Evolutionary conservation across 177 flowering plant genomes (phyloP).

Genomic region (Vitis hybrid): DNA sequence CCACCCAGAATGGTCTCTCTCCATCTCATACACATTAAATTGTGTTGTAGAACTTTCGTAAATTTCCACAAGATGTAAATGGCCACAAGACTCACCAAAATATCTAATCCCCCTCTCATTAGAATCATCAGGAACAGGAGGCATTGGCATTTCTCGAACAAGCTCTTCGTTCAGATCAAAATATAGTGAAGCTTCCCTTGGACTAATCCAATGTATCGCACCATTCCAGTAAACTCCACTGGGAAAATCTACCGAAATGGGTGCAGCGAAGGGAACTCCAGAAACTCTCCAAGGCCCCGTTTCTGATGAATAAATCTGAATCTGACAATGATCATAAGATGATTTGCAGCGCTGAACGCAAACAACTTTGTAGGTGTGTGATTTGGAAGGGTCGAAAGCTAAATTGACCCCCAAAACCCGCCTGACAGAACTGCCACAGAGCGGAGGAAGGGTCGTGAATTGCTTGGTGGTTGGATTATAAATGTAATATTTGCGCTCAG

Average conservation of each 20-base stretch:
- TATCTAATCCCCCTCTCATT: neutral
- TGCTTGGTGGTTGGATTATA: slow-evolving; percentile 26
- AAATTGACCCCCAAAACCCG: neutral
- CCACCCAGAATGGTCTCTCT: neutral
- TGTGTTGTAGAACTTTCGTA: neutral
- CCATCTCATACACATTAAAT: neutral
- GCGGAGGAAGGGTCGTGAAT: slow-evolving; percentile 8
- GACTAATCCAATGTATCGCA: slow-evolving; percentile 24
- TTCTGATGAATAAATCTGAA: slow-evolving; percentile 22
- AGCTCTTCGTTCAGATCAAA: slow-evolving; percentile 18
- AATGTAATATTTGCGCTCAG: slow-evolving; percentile 7
- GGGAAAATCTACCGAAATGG: neutral
- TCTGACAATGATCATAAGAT: slow-evolving; percentile 1
- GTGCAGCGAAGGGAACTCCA: neutral
- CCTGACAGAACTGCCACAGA: no score
- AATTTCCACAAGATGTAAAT: neutral
- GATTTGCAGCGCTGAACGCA: slow-evolving; percentile 5
- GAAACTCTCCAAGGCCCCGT: slow-evolving; percentile 19
- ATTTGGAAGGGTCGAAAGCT: slow-evolving; percentile 25
- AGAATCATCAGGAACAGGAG: neutral
- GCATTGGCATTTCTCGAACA: neutral
- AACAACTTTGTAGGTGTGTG: slow-evolving; percentile 25
- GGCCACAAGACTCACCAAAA: neutral
- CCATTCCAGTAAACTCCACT: slow-evolving; percentile 24
- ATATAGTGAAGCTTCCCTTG: neutral